Base-by-base conservation (phyloP, 2,329 filamentous ascomycete species). In the Colletotrichum coccodes region DNA sequence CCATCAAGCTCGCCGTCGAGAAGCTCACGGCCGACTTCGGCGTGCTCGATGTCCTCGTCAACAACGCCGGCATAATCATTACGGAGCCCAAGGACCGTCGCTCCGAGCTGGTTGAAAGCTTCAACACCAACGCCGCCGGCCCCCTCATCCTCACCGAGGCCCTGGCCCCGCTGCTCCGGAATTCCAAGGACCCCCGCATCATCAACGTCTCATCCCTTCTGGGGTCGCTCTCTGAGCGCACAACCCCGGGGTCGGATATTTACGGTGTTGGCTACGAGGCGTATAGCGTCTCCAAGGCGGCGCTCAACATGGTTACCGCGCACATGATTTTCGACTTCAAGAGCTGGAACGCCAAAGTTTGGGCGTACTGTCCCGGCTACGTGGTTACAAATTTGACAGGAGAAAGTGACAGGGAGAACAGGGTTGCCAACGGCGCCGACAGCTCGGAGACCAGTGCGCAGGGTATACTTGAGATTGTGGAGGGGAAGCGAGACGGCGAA, bases 51-150 rank as follows among this genome's bases (percentile, higher is more conserved):
- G 84, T 91, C 47, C 80, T 91, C 16, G 80, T 88, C 79, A 86
- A 84, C 78, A 86, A 85, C 64, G 90, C 90, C 1, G 91, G 90
- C 6, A 86, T 91, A 49, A 78, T 83, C 5, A 82, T 87, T 14
- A 80, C 83, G 63, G 82, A 85, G 56, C 82, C 82, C 1, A 74
- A 79, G 60, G 82, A 85, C 71, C 81, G 88, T 0, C 90, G 89
- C 79, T 83, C 88, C 14, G 83, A 86, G 52, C 81, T 89, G 71
- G 82, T 82, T 23, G 76, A 77, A 9, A 80, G 77, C 1, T 85
- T 90, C 68, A 86, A 89, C 63, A 75, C 76, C 54, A 81, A 81
- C 72, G 74, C 74, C 38, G 75, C 80, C 40, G 76, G 78, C 7
- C 71, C 72, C 3, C 42, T 72, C 12, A 36, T 77, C 1, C 59